phyloP scores from a whole-genome alignment of 192 early-diverging fungal species.

The Entomortierella lignicola region DNA sequence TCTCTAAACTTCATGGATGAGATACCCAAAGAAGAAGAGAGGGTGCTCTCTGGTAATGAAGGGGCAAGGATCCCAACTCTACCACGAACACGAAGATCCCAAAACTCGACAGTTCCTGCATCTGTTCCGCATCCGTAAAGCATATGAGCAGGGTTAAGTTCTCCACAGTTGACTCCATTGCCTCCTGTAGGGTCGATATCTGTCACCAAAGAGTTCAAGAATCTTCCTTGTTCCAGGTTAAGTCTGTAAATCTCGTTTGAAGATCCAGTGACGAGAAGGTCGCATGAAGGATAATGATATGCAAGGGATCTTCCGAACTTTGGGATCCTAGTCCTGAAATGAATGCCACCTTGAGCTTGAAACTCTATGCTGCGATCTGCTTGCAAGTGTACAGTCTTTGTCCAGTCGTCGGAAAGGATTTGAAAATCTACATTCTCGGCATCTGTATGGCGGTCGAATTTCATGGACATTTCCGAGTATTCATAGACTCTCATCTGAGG shows the following conservation, averaged over 20 bases:
- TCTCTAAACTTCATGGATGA: slow-evolving; percentile 81
- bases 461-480: slow-evolving; percentile 93
- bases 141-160: slow-evolving; percentile 93
- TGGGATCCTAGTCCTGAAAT: slow-evolving; percentile 94
- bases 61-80: slow-evolving; percentile 79
- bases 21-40: slow-evolving; percentile 51
- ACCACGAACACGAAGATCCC: slow-evolving; percentile 88
- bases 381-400: slow-evolving; percentile 92
- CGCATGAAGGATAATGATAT: slow-evolving; percentile 93
- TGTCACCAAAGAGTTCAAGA: slow-evolving; percentile 86
- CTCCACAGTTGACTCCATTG: slow-evolving; percentile 73
- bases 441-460: slow-evolving; percentile 97
- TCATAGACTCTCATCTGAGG: slow-evolving; percentile 97
- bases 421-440: slow-evolving; percentile 91
- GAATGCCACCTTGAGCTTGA: slow-evolving; percentile 95
- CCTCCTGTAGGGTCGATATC: slow-evolving; percentile 65
- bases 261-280: slow-evolving; percentile 85
- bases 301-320: slow-evolving; percentile 92
- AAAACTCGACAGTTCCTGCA: slow-evolving; percentile 92
- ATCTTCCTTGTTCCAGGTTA: slow-evolving; percentile 94
- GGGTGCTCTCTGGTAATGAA: slow-evolving; percentile 54
- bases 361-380: slow-evolving; percentile 92
- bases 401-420: slow-evolving; percentile 98
- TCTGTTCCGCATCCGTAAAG: slow-evolving; percentile 91
- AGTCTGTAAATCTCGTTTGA: slow-evolving; percentile 88